Evolutionary conservation across 192 early-diverging fungal genomes (phyloP).

Genomic region (Backusella circina): DNA sequence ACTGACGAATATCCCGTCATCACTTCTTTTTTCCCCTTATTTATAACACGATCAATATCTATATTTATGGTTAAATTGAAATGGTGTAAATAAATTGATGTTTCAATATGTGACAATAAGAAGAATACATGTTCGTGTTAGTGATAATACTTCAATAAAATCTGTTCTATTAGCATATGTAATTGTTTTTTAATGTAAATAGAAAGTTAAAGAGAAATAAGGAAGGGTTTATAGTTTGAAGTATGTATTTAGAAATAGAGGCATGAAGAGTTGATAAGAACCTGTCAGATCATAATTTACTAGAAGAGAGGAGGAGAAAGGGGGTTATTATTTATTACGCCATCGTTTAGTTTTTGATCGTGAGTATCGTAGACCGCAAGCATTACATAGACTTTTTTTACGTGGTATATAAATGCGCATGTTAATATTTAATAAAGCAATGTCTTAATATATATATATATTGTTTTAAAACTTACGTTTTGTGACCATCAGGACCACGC

Average conservation of each 20-base stretch:
- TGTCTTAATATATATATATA: neutral
- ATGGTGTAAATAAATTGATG: neutral
- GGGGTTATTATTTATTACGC: neutral
- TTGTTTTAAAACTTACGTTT: slow-evolving; percentile 5
- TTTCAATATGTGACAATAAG: neutral
- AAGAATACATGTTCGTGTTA: neutral
- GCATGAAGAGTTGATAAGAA: neutral
- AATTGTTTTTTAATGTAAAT: neutral
- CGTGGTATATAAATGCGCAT: neutral
- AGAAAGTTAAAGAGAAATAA: neutral
- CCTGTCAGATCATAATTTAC: neutral
- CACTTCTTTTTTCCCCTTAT: too few relatives aligned
- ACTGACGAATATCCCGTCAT: too few relatives aligned
- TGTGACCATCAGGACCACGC: slow-evolving; percentile 22
- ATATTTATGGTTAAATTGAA: too few relatives aligned
- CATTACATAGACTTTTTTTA: slow-evolving; percentile 4
- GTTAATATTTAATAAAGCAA: neutral
- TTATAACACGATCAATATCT: neutral
- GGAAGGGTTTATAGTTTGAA: neutral
- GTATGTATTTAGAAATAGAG: neutral
- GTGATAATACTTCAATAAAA: neutral
- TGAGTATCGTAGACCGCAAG: slow-evolving; percentile 1
- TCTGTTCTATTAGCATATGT: neutral
- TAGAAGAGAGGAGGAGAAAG: neutral
- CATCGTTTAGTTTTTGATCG: neutral